A percentile compares a stretch with the other conserved stretches of the same genome.
These are phyloP conservation scores for Penicillium palitans DNA, from an alignment of 2,329 filamentous ascomycete species.

Conservation along the genomic window DNA sequence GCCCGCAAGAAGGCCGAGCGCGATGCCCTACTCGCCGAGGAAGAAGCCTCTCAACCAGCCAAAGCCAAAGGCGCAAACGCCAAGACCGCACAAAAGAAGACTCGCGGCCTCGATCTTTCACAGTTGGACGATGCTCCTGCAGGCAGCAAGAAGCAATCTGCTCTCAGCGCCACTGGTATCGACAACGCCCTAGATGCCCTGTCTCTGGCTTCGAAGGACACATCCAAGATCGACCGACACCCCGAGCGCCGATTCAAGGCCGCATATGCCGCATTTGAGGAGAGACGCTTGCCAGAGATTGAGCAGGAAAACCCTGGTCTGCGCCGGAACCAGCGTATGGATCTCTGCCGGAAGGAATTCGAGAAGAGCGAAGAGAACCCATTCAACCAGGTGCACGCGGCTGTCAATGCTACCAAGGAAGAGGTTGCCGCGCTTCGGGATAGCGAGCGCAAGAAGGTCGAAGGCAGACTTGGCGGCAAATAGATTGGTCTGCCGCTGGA, in stretches of 20 bases:
- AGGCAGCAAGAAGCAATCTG: constrained; percentile 49
- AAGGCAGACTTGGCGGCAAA: constrained; percentile 59
- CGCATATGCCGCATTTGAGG: constrained; percentile 79
- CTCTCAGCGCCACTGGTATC: constrained; percentile 82
- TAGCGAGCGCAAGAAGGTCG: constrained; percentile 71
- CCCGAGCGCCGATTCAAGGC: constrained; percentile 86
- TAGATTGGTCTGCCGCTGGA: constrained; percentile 15
- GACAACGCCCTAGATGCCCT: constrained; percentile 92
- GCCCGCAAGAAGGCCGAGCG: constrained; percentile 90
- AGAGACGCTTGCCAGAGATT: constrained; percentile 79
- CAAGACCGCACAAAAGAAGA: constrained; percentile 54
- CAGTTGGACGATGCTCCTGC: constrained; percentile 66
- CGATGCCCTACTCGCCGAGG: constrained; percentile 76
- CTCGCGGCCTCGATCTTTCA: constrained; percentile 70
- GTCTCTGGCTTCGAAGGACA: constrained; percentile 60
- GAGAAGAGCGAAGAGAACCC: constrained; percentile 93
- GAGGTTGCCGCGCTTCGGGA: constrained; percentile 69
- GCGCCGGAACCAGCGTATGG: constrained; percentile 78
- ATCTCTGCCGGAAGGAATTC: constrained; percentile 86
- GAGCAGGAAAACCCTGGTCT: constrained; percentile 78
- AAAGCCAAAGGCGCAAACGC: constrained; percentile 61
- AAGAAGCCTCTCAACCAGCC: constrained; percentile 68
- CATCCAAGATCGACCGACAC: constrained; percentile 78
- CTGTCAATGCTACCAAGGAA: constrained; percentile 75
- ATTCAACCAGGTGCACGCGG: constrained; percentile 78